Conservation (phyloP, 768 basidiomycete genomes). For the Kockovaella imperatae region DNA sequence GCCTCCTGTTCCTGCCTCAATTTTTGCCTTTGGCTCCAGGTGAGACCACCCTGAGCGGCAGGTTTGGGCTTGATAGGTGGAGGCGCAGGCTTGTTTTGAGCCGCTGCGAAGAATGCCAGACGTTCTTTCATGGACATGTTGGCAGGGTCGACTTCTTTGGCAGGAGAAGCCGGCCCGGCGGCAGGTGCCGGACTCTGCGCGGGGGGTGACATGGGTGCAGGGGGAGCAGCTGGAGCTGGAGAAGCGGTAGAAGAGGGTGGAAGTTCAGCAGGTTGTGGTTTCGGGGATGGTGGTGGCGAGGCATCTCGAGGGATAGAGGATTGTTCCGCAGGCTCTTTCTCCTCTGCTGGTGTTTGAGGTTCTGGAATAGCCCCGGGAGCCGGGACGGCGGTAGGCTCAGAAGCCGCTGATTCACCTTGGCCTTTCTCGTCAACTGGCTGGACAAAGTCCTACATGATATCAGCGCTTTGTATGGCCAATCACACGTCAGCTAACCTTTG, state of each 20-base stretch:
- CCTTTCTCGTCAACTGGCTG: slow-evolving; percentile 24
- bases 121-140: slow-evolving; percentile 40
- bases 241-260: slow-evolving; percentile 11
- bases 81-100: slow-evolving; percentile 22
- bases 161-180: neutral
- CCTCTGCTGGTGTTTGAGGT: neutral
- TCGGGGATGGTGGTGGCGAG: slow-evolving; percentile 11
- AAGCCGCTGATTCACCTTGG: slow-evolving; percentile 1
- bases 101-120: slow-evolving; percentile 40
- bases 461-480: neutral
- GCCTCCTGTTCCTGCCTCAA: slow-evolving; percentile 38
- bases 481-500: slow-evolving; percentile 23
- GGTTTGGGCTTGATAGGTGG: slow-evolving; percentile 44
- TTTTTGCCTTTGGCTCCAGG: slow-evolving; percentile 44
- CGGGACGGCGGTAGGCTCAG: neutral
- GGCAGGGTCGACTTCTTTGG: slow-evolving; percentile 8
- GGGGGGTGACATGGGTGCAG: slow-evolving; percentile 7
- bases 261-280: slow-evolving; percentile 3
- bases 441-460: slow-evolving; percentile 36
- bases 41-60: slow-evolving; percentile 28
- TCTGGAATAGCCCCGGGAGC: neutral
- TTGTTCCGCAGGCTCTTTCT: neutral
- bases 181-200: slow-evolving; percentile 2
- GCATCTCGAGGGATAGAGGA: slow-evolving; percentile 10
- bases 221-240: slow-evolving; percentile 2